Conservation (phyloP, 108 stramenopile species). For the Nitzschia putrida region DNA sequence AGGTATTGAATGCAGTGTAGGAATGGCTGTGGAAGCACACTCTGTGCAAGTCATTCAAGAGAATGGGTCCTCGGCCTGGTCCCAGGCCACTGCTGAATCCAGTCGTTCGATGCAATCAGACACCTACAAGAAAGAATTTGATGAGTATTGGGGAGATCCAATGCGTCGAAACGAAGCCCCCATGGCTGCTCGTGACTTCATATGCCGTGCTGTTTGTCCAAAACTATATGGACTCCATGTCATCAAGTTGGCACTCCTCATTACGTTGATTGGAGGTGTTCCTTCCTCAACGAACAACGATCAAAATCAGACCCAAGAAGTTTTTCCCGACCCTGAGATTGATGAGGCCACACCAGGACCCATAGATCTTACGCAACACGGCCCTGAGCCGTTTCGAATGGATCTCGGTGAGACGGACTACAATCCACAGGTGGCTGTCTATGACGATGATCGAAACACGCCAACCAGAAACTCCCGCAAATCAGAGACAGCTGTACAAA, state of each 20-base stretch:
- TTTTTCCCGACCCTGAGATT: not conserved
- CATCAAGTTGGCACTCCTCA: conserved; percentile 92
- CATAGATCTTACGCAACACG: conserved; percentile 10
- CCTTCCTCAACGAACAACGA: conserved; percentile 21
- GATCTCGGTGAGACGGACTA: conserved; percentile 7
- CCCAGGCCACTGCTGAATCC: conserved; percentile 20
- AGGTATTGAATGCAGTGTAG: conserved; percentile 80
- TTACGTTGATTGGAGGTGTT: conserved; percentile 93
- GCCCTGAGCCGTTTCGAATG: conserved; percentile 60
- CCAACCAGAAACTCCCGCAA: not conserved
- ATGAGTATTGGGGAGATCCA: conserved; percentile 77
- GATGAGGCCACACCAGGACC: conserved; percentile 4
- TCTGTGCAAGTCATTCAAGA: conserved; percentile 71
- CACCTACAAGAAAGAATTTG: conserved; percentile 83
- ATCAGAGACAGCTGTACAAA: conserved; percentile 39
- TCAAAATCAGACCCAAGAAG: too few relatives aligned
- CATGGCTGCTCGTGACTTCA: conserved; percentile 88
- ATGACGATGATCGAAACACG: conserved; percentile 22
- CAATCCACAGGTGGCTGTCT: conserved; percentile 7
- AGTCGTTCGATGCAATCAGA: conserved; percentile 41
- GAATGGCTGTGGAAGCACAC: conserved; percentile 88
- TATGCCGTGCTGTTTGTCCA: conserved; percentile 92
- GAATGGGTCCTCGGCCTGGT: conserved; percentile 44
- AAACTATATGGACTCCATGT: conserved; percentile 92
- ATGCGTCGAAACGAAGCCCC: conserved; percentile 38